These are phyloP conservation scores for Intubia oerlemansii DNA, from an alignment of 2,329 filamentous ascomycete genomes.

Conservation along the genomic window DNA sequence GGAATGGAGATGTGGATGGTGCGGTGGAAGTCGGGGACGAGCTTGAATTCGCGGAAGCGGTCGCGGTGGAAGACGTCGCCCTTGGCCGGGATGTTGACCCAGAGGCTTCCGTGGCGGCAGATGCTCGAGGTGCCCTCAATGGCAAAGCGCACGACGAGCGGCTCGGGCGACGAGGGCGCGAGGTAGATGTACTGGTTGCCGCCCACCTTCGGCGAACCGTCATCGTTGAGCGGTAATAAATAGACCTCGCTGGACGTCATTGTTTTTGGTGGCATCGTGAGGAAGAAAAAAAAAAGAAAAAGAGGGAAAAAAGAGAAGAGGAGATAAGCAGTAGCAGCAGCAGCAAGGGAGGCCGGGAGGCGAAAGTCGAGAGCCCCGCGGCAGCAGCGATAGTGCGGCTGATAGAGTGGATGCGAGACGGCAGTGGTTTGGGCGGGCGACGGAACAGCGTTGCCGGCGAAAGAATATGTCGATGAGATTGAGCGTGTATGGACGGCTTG, in stretches of 20 bases:
- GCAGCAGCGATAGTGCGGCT: too few species aligned
- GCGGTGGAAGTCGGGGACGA: constrained; percentile 82
- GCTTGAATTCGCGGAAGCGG: constrained; percentile 74
- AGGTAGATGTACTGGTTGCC: constrained; percentile 83
- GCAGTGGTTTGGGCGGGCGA: too few species aligned
- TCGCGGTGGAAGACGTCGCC: constrained; percentile 57
- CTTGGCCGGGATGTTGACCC: constrained; percentile 80
- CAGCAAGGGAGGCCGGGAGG: too few species aligned
- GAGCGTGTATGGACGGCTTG: too few species aligned
- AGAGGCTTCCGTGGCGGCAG: constrained; percentile 81
- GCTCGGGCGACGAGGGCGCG: constrained; percentile 49
- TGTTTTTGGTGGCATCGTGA: constrained; percentile 39
- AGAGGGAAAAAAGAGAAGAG: too few species aligned
- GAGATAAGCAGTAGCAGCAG: too few species aligned
- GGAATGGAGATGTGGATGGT: constrained; percentile 79
- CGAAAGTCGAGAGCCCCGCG: too few species aligned
- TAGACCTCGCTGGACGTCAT: constrained; percentile 57
- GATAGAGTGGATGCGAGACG: too few species aligned
- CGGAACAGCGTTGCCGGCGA: too few species aligned
- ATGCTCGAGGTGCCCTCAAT: constrained; percentile 93
- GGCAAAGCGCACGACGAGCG: constrained; percentile 66
- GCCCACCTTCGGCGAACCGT: constrained; percentile 67
- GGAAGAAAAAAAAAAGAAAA: too few species aligned
- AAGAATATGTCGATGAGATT: too few species aligned
- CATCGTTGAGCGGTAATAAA: constrained; percentile 74